A percentile compares a stretch with the other conserved stretches of the same genome.
Evolutionary conservation across 2,329 filamentous ascomycete genomes (phyloP).

Genomic region (Chaetomium strumarium): DNA sequence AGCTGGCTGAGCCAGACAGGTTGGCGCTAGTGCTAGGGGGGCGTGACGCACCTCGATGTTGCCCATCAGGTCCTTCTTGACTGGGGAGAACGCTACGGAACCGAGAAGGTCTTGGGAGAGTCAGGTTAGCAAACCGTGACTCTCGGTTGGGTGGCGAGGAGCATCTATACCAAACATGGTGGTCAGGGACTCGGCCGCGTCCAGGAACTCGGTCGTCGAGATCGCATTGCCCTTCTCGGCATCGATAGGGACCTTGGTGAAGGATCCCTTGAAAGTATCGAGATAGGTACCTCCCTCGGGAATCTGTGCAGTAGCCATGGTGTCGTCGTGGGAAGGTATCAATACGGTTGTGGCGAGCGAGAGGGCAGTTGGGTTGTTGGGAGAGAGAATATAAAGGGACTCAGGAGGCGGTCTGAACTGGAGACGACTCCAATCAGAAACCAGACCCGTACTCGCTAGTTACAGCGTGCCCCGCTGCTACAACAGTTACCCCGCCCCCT

Average conservation of each 20-base stretch:
- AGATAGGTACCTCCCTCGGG: constrained; percentile 74
- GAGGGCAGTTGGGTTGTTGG: neutral
- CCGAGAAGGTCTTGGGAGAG: constrained; percentile 51
- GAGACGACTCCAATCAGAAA: neutral
- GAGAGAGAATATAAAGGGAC: neutral
- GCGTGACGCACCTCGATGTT: constrained; percentile 71
- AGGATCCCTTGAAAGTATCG: constrained; percentile 77
- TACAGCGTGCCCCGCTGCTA: neutral
- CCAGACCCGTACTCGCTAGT: neutral
- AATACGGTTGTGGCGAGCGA: neutral
- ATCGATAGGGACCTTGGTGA: constrained; percentile 74
- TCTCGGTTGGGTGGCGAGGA: neutral
- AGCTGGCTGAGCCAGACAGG: neutral
- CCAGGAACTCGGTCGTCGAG: constrained; percentile 79
- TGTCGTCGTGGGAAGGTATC: constrained; percentile 19
- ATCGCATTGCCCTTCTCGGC: constrained; percentile 69
- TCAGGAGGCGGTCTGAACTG: constrained; percentile 5
- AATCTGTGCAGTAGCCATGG: constrained; percentile 48
- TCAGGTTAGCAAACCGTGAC: constrained; percentile 3
- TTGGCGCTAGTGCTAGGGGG: neutral
- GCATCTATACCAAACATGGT: constrained; percentile 70
- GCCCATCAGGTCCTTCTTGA: constrained; percentile 85
- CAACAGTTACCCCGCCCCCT: constrained; percentile 2
- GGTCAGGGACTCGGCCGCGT: constrained; percentile 80
- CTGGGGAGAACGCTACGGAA: constrained; percentile 74